These are phyloP conservation scores for Leishmania tropica DNA, from an alignment of 208 protist genomes.

Conservation along the genomic window DNA sequence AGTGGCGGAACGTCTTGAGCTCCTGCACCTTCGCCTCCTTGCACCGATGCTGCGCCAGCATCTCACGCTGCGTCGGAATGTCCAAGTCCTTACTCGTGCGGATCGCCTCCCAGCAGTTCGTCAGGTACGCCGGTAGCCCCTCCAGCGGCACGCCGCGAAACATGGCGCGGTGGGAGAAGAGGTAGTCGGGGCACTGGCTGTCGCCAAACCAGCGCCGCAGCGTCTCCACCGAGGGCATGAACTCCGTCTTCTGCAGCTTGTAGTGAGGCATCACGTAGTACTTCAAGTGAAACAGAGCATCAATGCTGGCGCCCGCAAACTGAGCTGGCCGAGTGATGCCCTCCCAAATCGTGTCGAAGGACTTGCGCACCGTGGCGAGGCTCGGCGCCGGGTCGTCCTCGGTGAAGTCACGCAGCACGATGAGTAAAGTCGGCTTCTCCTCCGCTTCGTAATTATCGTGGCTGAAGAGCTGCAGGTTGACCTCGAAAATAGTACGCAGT, in stretches of 20 bases:
- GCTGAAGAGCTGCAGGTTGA: constrained; percentile 96
- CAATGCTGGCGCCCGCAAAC: constrained; percentile 63
- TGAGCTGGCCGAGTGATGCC: constrained; percentile 66
- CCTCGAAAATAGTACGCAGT: constrained; percentile 96
- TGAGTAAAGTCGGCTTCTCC: constrained; percentile 96
- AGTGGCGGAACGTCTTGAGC: constrained; percentile 50
- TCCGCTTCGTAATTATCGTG: constrained; percentile 71
- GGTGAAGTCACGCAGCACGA: constrained; percentile 96
- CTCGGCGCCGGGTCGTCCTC: constrained; percentile 80
- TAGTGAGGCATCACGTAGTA: constrained; percentile 88
- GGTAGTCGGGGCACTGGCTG: constrained; percentile 44
- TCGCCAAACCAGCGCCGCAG: constrained; percentile 72
- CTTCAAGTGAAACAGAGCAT: constrained; percentile 69
- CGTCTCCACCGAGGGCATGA: constrained; percentile 42
- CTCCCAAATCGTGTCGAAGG: constrained; percentile 96
- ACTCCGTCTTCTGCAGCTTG: constrained; percentile 76
- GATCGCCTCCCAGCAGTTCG: constrained; percentile 94
- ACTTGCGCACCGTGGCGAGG: constrained; percentile 76
- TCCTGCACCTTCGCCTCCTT: constrained; percentile 80
- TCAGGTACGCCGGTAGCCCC: constrained; percentile 84
- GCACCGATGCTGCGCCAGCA: constrained; percentile 96
- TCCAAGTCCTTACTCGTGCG: constrained; percentile 95
- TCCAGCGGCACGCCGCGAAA: constrained; percentile 87
- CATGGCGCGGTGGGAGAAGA: constrained; percentile 72
- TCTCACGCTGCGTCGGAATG: constrained; percentile 96